phyloP scores from a whole-genome alignment of 1,139 yeast genomes.

The Blastobotrys indianensis region DNA sequence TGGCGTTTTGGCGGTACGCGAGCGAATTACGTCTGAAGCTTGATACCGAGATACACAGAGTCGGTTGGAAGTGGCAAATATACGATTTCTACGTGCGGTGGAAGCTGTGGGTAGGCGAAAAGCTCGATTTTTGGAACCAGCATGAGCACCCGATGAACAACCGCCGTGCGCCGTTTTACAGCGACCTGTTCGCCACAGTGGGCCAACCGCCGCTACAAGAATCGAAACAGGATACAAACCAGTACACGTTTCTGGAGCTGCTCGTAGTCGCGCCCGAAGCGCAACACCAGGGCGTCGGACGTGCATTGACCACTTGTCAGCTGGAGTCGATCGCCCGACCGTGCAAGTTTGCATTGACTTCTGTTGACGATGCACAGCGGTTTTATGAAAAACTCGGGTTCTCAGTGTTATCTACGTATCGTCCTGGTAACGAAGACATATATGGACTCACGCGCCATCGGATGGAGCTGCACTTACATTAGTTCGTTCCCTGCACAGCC shows the following conservation, averaged over 20 bases:
- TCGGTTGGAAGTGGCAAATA: neutral
- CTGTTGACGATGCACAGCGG: neutral
- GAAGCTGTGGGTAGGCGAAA: slow-evolving; percentile 9
- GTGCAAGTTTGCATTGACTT: neutral
- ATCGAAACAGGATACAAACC: neutral
- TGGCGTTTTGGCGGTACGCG: neutral
- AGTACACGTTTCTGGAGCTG: neutral
- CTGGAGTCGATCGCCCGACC: neutral
- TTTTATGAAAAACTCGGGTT: neutral
- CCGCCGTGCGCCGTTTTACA: neutral
- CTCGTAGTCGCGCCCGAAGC: neutral
- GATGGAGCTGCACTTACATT: too few species aligned
- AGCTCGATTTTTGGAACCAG: slow-evolving; percentile 7
- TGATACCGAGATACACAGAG: neutral
- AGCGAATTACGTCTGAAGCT: neutral
- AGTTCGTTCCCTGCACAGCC: too few species aligned
- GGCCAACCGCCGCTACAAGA: neutral
- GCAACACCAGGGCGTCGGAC: neutral
- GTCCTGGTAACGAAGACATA: too few species aligned
- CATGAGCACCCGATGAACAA: slow-evolving; percentile 16
- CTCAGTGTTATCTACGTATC: too few species aligned
- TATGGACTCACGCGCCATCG: too few species aligned
- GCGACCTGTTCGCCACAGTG: neutral
- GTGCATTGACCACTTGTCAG: neutral
- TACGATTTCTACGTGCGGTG: slow-evolving; percentile 2